Conservation (phyloP, 176 grass and related monocot genomes). For the Triticum aestivum region IWGSC_CS_RefSeq_v2.1 NC_057806.1:649193385-649193884, state of each 20-base stretch:
- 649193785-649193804: conserved; percentile 59
- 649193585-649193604: conserved; percentile 57
- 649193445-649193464: conserved; percentile 47
- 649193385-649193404: conserved; percentile 68
- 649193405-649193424: conserved; percentile 56
- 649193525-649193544: conserved; percentile 35
- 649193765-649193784: conserved; percentile 51
- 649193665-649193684: conserved; percentile 46
- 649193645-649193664: conserved; percentile 50
- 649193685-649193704: conserved; percentile 59
- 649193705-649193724: conserved; percentile 67
- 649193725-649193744: conserved; percentile 60
- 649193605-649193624: conserved; percentile 54
- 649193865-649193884: conserved; percentile 58
- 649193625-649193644: conserved; percentile 31
- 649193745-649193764: conserved; percentile 25
- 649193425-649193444: conserved; percentile 71
- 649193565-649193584: conserved; percentile 66
- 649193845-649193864: conserved; percentile 29
- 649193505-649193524: conserved; percentile 55
- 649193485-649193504: conserved; percentile 74
- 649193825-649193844: conserved; percentile 61
- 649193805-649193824: conserved; percentile 72
- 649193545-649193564: conserved; percentile 39
- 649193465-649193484: conserved; percentile 72